Percentiles rank a stretch among this genome's conserved stretches.
Evolutionary conservation across 2,329 filamentous ascomycete genomes (phyloP).

Genomic region (Samsoniella hepiali): DNA sequence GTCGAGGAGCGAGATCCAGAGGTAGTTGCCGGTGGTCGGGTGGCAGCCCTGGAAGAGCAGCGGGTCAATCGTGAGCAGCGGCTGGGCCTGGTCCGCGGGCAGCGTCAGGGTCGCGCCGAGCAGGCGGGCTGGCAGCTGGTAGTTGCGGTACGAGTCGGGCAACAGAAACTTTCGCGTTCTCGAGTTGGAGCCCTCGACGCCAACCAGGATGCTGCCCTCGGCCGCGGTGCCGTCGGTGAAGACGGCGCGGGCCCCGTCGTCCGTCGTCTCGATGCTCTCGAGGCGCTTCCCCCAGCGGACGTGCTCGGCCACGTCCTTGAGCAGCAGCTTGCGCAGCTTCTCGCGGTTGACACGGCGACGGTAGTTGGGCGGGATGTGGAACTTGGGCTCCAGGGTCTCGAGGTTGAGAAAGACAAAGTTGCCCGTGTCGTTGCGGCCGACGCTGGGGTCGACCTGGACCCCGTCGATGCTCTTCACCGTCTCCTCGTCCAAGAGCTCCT

Average conservation of each 20-base stretch:
- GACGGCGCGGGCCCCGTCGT: slow-evolving; percentile 24
- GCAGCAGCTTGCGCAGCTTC: slow-evolving; percentile 32
- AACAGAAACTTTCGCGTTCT: slow-evolving; percentile 34
- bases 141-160: slow-evolving; percentile 31
- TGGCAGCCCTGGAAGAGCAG: slow-evolving; percentile 54
- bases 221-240: slow-evolving; percentile 34
- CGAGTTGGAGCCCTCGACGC: slow-evolving; percentile 41
- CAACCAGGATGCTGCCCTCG: slow-evolving; percentile 36
- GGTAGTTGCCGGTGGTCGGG: slow-evolving; percentile 45
- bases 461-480: slow-evolving; percentile 26
- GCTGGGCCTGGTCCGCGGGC: slow-evolving; percentile 35
- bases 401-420: slow-evolving; percentile 42
- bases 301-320: slow-evolving; percentile 27
- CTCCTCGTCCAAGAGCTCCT: slow-evolving; percentile 25
- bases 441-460: slow-evolving; percentile 33
- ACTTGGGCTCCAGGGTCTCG: slow-evolving; percentile 35
- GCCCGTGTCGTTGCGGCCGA: slow-evolving; percentile 38
- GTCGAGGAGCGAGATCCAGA: slow-evolving; percentile 49
- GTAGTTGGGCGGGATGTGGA: slow-evolving; percentile 37
- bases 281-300: slow-evolving; percentile 35
- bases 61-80: slow-evolving; percentile 48
- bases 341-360: slow-evolving; percentile 37
- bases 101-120: slow-evolving; percentile 38
- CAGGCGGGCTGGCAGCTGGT: slow-evolving; percentile 36
- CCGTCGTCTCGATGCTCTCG: slow-evolving; percentile 24